Evolutionary conservation across 2,329 filamentous ascomycete genomes (phyloP), one percentile per base, ranked within the genome.

Genomic region (Phialocephala sp.): DNA sequence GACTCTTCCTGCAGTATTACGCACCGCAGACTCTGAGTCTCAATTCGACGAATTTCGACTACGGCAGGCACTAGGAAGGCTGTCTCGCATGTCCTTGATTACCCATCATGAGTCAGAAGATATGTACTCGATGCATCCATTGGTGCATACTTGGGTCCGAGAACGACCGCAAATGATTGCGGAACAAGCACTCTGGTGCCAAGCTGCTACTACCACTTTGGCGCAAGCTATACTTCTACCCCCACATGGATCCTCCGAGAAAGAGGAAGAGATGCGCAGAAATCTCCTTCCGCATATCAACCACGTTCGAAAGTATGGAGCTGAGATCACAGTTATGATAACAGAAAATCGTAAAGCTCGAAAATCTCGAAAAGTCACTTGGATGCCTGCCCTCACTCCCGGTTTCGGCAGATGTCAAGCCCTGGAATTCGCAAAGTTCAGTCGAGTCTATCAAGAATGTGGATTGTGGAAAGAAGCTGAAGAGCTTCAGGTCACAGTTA

Each of bases 91-190:
- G 32, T 75, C 72, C 20, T 60, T 77, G 9, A 65, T 77, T 8
- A 73, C 55, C 8, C 59, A 72, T 41, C 58, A 72, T 47, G 60
- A 68, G 15, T 54, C 36, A 4, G 58, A 32, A 9, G 70, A 76
- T 54, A 72, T 67, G 59, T 77, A 74, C 58, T 77, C 72, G 6
- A 72, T 77, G 67, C 75, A 78, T 67, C 75, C 74, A 11, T 59
- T 77, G 18, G 70, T 77, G 11, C 75, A 78, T 59, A 69, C 56
- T 9, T 78, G 75, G 76, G 75, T 72, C 2, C 66, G 76, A 36
- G 73, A 76, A 54, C 66, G 75, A 47, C 74, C 73, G 1, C 60
- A 71, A 32, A 72, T 74, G 64, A 54, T 67, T 2, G 60, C 36
- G 18, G 74, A 76, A 55, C 73, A 76, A 66, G 72, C 69, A 18